phyloP scores from a whole-genome alignment of 163 green algal species.

The Trebouxiophyceae sp. region DNA sequence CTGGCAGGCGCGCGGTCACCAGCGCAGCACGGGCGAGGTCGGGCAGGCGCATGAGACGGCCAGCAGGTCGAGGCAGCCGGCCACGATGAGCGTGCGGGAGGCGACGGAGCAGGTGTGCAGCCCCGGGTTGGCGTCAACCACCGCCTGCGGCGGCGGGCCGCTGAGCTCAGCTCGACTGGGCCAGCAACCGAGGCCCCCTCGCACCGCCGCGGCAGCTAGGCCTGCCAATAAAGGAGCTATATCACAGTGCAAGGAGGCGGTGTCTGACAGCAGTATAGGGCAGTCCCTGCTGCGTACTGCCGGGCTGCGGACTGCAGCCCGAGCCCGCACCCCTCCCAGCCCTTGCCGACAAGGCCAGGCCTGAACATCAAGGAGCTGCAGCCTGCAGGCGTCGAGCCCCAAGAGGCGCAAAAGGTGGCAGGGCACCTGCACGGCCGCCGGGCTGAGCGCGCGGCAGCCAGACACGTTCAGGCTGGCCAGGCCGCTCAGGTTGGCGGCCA shows the following conservation, averaged over 20 bases:
- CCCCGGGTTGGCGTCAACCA: slow-evolving; percentile 12
- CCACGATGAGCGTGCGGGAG: slow-evolving; percentile 8
- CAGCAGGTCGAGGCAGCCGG: slow-evolving; percentile 8
- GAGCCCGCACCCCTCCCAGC: too few species aligned
- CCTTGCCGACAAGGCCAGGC: background rate
- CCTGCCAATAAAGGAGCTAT: background rate
- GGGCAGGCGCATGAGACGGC: slow-evolving; percentile 6
- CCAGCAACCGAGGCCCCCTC: too few species aligned
- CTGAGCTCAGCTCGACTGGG: too few species aligned
- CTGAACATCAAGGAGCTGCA: too few species aligned
- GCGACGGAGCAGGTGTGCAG: slow-evolving; percentile 15
- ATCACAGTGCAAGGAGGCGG: background rate
- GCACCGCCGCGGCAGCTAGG: too few species aligned
- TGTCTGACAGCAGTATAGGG: too few species aligned
- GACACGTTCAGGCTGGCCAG: slow-evolving; percentile 12
- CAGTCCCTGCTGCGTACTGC: too few species aligned
- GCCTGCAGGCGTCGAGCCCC: background rate
- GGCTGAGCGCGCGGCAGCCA: slow-evolving; percentile 4
- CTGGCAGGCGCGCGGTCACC: too few species aligned
- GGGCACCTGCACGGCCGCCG: slow-evolving; percentile 4
- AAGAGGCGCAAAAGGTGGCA: background rate
- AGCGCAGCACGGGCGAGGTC: too few species aligned
- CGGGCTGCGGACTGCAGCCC: too few species aligned
- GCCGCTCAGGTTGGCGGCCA: background rate
- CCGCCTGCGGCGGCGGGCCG: slow-evolving; percentile 2